phyloP scores from a whole-genome alignment of 2,329 filamentous ascomycete genomes.

The Nothopassalora personata region DNA sequence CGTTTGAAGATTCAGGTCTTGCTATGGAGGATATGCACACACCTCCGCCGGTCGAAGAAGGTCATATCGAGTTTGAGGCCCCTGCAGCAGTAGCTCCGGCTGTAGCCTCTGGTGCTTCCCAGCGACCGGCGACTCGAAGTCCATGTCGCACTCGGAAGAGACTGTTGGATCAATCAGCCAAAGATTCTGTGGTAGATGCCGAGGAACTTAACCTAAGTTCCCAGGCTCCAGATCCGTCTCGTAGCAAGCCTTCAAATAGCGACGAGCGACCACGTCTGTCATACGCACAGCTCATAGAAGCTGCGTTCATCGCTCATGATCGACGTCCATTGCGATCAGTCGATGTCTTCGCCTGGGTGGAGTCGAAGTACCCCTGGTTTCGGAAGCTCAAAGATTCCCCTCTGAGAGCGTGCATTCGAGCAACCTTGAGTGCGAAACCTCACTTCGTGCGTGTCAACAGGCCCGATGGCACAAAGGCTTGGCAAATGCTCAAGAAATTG shows the following conservation, averaged over 20 bases:
- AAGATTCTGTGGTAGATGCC: neutral
- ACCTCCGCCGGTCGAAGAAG: neutral
- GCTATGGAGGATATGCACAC: neutral
- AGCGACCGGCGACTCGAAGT: neutral
- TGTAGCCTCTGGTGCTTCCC: neutral
- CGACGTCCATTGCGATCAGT: neutral
- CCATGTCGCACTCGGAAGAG: neutral
- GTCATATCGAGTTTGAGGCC: neutral
- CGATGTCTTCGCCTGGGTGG: slow-evolving; percentile 7
- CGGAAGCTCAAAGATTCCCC: neutral
- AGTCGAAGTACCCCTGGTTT: slow-evolving; percentile 5
- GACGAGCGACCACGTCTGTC: neutral
- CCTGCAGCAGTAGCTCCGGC: neutral
- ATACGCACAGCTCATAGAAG: slow-evolving; percentile 6
- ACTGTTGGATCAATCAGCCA: neutral
- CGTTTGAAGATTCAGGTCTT: neutral
- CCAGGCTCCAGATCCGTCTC: neutral
- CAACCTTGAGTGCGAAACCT: neutral
- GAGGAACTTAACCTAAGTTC: neutral
- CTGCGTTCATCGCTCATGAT: slow-evolving; percentile 5
- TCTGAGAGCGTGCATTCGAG: slow-evolving; percentile 5
- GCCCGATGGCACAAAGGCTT: neutral
- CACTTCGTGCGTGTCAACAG: slow-evolving; percentile 2
- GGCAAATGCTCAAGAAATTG: neutral
- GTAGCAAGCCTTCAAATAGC: neutral